phyloP scores from a whole-genome alignment of 73 alveolate genomes.

The Tetrahymena borealis region DNA sequence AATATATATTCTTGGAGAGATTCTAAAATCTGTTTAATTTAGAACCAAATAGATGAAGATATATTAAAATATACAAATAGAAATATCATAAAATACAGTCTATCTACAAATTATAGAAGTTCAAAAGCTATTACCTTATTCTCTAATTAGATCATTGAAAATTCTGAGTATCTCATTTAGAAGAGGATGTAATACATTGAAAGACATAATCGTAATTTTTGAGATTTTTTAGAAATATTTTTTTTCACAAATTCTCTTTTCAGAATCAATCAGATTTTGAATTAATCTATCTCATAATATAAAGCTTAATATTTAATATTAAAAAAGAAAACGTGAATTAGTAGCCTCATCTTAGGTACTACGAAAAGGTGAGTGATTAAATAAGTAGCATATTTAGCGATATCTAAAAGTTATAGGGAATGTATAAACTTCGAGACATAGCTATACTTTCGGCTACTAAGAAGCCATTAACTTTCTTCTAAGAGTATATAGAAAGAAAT shows the following conservation, averaged over 20 bases:
- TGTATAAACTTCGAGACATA: not conserved
- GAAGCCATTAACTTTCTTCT: not conserved
- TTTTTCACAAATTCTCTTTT: no score
- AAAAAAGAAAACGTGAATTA: no score
- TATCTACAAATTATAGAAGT: not conserved
- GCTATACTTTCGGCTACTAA: not conserved
- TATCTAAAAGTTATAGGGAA: not conserved
- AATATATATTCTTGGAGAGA: not conserved
- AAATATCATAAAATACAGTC: not conserved
- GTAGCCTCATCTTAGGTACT: no score
- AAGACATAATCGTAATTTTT: no score
- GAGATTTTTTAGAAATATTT: no score
- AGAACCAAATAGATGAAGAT: not conserved
- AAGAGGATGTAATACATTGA: no score
- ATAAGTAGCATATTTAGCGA: not conserved
- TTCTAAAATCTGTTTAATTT: not conserved
- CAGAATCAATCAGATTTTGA: no score
- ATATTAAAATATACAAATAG: not conserved
- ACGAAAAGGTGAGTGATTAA: no score
- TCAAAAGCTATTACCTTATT: not conserved
- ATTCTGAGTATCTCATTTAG: no score
- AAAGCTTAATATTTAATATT: no score
- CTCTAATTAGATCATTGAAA: not conserved
- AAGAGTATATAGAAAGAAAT: not conserved
- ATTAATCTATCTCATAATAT: no score